Conservation (phyloP, 768 basidiomycete genomes). For the Agaricus subrufescens region DNA sequence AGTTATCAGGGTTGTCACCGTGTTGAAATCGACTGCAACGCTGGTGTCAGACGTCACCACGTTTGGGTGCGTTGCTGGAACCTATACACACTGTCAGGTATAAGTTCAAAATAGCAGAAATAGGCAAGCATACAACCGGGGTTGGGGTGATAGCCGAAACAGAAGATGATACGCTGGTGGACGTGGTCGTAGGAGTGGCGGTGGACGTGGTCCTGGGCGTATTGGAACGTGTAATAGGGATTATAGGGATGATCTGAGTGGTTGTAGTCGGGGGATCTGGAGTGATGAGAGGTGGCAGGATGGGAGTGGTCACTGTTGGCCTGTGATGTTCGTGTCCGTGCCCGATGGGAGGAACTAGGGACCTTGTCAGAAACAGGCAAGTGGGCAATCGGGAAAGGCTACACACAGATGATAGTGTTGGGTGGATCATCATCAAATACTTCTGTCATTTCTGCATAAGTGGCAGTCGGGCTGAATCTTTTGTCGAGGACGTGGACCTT, state of each 20-base stretch:
- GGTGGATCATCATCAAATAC: not conserved
- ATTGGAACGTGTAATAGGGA: not conserved
- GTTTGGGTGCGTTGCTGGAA: no score
- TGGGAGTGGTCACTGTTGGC: not conserved
- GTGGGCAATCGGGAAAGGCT: not conserved
- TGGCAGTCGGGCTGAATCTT: constrained; percentile 9
- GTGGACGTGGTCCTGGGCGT: not conserved
- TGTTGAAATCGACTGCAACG: not conserved
- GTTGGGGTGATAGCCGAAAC: not conserved
- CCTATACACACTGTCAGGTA: no score
- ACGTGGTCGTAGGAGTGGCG: not conserved
- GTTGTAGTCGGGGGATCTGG: not conserved
- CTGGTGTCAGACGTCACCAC: not conserved
- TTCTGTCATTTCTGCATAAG: constrained; percentile 3
- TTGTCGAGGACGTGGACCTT: constrained; percentile 4
- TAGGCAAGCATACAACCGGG: not conserved
- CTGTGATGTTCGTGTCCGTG: not conserved
- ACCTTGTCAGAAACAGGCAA: not conserved
- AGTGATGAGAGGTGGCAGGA: not conserved
- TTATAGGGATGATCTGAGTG: not conserved
- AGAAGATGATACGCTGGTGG: not conserved
- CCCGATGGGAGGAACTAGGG: not conserved
- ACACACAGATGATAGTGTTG: not conserved
- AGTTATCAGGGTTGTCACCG: not conserved
- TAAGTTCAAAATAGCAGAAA: not conserved